Evolutionary conservation across 176 grass and related monocot species (phyloP).

Genomic region (Phyllostachys edulis): DNA sequence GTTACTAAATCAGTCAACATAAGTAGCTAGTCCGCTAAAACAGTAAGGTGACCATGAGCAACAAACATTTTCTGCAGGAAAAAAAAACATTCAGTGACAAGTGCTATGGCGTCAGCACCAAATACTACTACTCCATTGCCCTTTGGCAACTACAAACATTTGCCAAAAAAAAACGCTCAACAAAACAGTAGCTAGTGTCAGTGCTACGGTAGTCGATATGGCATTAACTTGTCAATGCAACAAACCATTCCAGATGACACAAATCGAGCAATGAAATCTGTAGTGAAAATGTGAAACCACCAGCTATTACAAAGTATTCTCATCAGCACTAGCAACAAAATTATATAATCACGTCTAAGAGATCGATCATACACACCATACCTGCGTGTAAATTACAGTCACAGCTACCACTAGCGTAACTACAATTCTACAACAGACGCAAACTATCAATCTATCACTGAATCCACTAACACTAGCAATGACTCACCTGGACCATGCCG

Average conservation of each 20-base stretch:
- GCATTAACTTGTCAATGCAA: not conserved
- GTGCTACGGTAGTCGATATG: not conserved
- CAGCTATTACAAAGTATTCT: not conserved
- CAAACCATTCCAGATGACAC: not conserved
- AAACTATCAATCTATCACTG: not conserved
- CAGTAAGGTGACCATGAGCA: not conserved
- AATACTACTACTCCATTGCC: not conserved
- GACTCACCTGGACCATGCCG: slow-evolving; percentile 72
- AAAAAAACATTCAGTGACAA: not conserved
- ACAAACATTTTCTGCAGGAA: not conserved
- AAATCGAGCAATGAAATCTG: not conserved
- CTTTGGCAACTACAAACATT: not conserved
- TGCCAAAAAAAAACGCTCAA: not conserved
- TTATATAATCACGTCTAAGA: not conserved
- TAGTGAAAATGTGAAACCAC: not conserved
- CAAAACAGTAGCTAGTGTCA: not conserved
- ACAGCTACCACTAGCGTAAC: not conserved
- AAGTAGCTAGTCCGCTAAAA: not conserved
- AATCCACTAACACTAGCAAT: not conserved
- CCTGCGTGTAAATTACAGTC: not conserved
- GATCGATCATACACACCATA: not conserved
- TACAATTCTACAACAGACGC: not conserved
- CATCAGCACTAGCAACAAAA: not conserved
- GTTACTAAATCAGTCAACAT: not conserved
- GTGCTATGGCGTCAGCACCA: not conserved